Evolutionary conservation across 164 flowering plant genomes (phyloP).

Genomic region (Vitis amurensis): DNA sequence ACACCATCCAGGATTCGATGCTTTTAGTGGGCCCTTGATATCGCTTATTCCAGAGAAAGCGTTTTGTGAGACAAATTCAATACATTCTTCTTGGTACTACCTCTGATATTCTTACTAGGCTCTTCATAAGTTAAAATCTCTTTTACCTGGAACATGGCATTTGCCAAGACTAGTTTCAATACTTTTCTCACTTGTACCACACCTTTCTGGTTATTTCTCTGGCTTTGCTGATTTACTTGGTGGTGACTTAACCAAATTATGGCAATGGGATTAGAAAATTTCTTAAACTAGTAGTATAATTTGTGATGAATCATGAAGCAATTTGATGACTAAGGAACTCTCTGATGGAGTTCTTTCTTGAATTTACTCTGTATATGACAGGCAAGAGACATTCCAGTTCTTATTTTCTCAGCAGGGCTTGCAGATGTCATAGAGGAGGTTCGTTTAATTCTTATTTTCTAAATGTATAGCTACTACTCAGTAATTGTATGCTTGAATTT

Average conservation of each 20-base stretch:
- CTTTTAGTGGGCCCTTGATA: too few relatives aligned
- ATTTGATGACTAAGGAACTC: not conserved
- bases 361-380: constrained; percentile 32
- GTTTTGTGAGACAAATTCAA: too few relatives aligned
- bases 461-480: not conserved
- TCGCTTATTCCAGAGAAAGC: too few relatives aligned
- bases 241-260: not conserved
- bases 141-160: not conserved
- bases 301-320: not conserved
- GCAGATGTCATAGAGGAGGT: constrained; percentile 99
- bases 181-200: not conserved
- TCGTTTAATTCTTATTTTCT: constrained; percentile 10
- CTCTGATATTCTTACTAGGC: not conserved
- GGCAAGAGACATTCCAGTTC: constrained; percentile 83
- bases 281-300: too few relatives aligned
- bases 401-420: constrained; percentile 94
- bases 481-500: not conserved
- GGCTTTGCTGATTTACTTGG: not conserved
- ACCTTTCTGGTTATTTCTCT: not conserved
- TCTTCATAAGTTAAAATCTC: not conserved
- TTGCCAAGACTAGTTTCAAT: not conserved
- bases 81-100: too few relatives aligned
- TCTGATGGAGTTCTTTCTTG: not conserved
- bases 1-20: too few relatives aligned
- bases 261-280: not conserved